These are phyloP conservation scores for Adansonia grandidieri DNA, from an alignment of 441 rosid genomes.

Conservation along the genomic window DNA sequence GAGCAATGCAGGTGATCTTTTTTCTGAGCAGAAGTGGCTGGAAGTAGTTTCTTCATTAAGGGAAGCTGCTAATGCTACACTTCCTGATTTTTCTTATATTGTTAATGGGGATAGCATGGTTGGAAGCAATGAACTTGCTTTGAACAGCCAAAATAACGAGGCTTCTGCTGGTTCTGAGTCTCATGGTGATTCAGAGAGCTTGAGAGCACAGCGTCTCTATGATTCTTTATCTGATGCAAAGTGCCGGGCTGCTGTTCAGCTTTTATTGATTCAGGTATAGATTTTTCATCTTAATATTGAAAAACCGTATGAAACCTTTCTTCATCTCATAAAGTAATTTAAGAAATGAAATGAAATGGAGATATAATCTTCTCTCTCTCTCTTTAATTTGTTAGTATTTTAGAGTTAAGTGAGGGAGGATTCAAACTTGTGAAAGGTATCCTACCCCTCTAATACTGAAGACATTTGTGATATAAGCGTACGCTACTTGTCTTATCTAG, in stretches of 20 bases:
- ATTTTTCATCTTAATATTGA: conserved; percentile 17
- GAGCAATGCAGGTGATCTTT: conserved; percentile 93
- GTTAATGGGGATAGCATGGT: conserved; percentile 53
- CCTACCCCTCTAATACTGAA: neutral
- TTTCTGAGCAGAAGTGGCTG: conserved; percentile 93
- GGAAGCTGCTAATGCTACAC: conserved; percentile 88
- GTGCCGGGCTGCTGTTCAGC: conserved; percentile 99
- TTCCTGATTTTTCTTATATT: conserved; percentile 83
- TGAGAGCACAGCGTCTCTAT: conserved; percentile 56
- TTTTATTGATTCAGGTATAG: conserved; percentile 89
- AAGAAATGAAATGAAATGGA: neutral
- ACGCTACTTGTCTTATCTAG: neutral
- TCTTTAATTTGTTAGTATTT: neutral
- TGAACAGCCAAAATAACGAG: conserved; percentile 43
- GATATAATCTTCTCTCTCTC: neutral
- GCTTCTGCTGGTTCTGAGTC: conserved; percentile 51
- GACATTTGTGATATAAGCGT: neutral
- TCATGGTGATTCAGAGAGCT: conserved; percentile 60
- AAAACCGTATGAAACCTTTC: neutral
- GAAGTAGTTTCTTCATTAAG: conserved; percentile 90
- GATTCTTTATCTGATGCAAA: conserved; percentile 85
- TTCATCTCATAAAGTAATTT: neutral
- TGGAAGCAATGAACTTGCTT: conserved; percentile 41
- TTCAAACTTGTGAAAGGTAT: conserved; percentile 1
- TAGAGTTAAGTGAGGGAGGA: neutral